A percentile compares a stretch with the other conserved stretches of the same genome.
Evolutionary conservation across 2,329 filamentous ascomycete genomes (phyloP).

Genomic region (Ophiostoma sp.): DNA sequence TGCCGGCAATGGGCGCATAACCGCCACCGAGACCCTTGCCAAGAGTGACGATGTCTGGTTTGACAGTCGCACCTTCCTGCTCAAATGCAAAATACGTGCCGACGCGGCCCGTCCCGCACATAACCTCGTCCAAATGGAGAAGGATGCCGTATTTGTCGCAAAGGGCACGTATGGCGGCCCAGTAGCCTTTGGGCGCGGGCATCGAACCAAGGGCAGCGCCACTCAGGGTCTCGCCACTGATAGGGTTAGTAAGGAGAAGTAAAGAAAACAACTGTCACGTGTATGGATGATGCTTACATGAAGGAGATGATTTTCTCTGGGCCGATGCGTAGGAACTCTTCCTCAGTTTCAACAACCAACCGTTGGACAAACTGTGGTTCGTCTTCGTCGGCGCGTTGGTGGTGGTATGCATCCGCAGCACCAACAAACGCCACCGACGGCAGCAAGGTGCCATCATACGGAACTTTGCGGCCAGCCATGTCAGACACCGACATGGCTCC

Average conservation of each 20-base stretch:
- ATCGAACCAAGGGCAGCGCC: slow-evolving; percentile 71
- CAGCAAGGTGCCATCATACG: slow-evolving; percentile 59
- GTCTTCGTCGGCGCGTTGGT: slow-evolving; percentile 46
- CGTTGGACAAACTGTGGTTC: slow-evolving; percentile 56
- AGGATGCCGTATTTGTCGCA: slow-evolving; percentile 72
- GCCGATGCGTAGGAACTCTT: slow-evolving; percentile 60
- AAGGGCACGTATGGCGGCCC: slow-evolving; percentile 64
- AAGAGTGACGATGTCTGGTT: slow-evolving; percentile 64
- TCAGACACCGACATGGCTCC: slow-evolving; percentile 60
- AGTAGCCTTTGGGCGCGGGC: slow-evolving; percentile 63
- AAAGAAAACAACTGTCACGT: too few species aligned
- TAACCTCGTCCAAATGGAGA: slow-evolving; percentile 77
- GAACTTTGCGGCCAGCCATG: slow-evolving; percentile 57
- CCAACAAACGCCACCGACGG: slow-evolving; percentile 57
- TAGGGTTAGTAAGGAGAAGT: background rate
- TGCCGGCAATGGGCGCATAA: slow-evolving; percentile 60
- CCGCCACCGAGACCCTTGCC: slow-evolving; percentile 68
- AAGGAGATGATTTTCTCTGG: slow-evolving; percentile 66
- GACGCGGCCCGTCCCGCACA: slow-evolving; percentile 65
- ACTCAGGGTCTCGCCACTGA: slow-evolving; percentile 61
- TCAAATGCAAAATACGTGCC: slow-evolving; percentile 64
- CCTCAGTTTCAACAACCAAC: slow-evolving; percentile 62
- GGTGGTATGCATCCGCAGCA: slow-evolving; percentile 65
- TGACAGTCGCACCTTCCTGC: slow-evolving; percentile 45
- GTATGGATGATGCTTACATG: slow-evolving; percentile 38